Conservation (phyloP, 1,139 yeast genomes). For the Diutina neorugosa region DNA sequence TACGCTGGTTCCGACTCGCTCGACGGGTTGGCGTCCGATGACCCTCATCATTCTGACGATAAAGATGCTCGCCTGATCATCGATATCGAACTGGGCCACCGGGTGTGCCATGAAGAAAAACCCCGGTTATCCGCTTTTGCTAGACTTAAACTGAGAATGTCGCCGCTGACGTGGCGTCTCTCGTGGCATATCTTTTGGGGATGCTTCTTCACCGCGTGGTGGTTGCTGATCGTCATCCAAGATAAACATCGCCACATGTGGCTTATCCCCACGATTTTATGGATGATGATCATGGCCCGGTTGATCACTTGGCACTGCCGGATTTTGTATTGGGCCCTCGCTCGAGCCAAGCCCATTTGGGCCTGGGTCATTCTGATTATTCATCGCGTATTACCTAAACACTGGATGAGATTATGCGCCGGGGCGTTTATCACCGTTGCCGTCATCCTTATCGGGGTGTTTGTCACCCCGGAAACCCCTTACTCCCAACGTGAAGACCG, state of each 20-base stretch:
- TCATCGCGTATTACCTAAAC: slow-evolving; percentile 24
- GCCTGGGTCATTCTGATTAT: slow-evolving; percentile 23
- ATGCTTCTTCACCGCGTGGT: slow-evolving; percentile 52
- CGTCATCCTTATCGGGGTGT: slow-evolving; percentile 41
- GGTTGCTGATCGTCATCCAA: slow-evolving; percentile 49
- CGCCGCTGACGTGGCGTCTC: not conserved
- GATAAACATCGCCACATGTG: slow-evolving; percentile 40
- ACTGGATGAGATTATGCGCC: slow-evolving; percentile 25
- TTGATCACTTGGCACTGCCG: slow-evolving; percentile 42
- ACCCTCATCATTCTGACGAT: not conserved
- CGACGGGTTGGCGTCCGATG: not conserved
- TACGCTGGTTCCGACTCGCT: not conserved
- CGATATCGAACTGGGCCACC: slow-evolving; percentile 1
- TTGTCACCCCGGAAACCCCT: slow-evolving; percentile 39
- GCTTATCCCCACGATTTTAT: slow-evolving; percentile 52
- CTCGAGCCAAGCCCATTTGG: slow-evolving; percentile 21
- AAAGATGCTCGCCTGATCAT: not conserved
- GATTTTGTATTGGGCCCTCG: slow-evolving; percentile 17
- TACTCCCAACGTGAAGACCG: slow-evolving; percentile 41
- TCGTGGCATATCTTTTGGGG: slow-evolving; percentile 12
- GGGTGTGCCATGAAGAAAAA: not conserved
- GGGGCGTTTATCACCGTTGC: slow-evolving; percentile 37
- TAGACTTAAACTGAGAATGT: not conserved
- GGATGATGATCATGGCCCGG: slow-evolving; percentile 42
- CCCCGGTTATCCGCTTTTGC: not conserved